Conservation (phyloP, 768 basidiomycete species). For the Suillus bovinus region DNA sequence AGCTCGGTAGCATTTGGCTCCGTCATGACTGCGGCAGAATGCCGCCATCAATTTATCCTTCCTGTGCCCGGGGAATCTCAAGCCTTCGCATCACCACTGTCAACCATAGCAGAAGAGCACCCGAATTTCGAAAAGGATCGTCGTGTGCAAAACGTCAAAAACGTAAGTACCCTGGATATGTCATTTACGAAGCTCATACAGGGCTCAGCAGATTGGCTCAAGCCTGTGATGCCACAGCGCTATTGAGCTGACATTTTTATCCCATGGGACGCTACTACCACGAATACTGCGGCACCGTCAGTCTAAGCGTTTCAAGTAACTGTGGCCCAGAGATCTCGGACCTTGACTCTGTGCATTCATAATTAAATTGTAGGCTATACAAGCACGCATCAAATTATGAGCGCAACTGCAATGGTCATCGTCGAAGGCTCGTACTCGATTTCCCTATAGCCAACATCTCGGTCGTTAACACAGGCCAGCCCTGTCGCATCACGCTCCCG, state of each 20-base stretch:
- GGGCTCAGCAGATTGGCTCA: neutral
- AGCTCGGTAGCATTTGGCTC: neutral
- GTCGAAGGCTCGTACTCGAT: neutral
- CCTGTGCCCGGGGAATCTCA: neutral
- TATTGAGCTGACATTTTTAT: neutral
- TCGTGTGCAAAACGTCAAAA: neutral
- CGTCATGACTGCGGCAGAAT: neutral
- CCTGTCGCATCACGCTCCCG: neutral
- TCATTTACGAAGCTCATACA: neutral
- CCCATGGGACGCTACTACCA: neutral
- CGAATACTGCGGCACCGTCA: neutral
- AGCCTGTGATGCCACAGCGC: neutral
- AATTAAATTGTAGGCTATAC: neutral
- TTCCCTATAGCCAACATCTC: neutral
- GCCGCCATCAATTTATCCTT: neutral
- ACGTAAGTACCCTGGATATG: neutral
- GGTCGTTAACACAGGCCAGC: too few relatives aligned
- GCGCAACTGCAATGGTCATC: neutral
- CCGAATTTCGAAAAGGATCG: neutral
- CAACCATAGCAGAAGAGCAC: neutral
- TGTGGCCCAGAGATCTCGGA: neutral
- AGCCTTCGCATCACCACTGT: neutral
- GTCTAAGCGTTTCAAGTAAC: conserved; percentile 1
- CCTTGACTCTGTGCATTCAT: neutral
- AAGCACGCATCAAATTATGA: neutral